Evolutionary conservation across 257 asterid species (phyloP), one percentile per base, ranked within the genome.

Genomic region (Solanum acaule): DNA sequence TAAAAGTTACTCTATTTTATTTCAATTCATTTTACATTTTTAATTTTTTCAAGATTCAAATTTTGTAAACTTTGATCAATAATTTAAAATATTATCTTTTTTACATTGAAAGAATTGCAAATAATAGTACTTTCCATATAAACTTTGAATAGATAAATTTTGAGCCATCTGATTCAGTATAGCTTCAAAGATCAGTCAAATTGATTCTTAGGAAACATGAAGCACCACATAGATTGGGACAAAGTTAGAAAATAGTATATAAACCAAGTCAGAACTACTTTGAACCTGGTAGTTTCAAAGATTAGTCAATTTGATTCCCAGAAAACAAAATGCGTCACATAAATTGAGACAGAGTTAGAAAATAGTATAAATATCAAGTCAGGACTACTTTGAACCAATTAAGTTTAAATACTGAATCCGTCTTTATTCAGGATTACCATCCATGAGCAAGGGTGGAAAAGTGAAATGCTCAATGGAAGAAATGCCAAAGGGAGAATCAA

Each of bases 391-490:
- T 27, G 27, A 22, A 35, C 10, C 37, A 5, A 40, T 27, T 2
- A 67, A 40, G 5, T 63, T 35, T 71, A 42, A 42, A 23, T 49
- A 7, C 0, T 86, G 10, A 31, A 67, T 68, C 18, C 4, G 14
- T 10, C 8, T 8, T 71, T 12, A 12, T 65, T 35, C 79, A 90
- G 98, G 96, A 22, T 87, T 96, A 91, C 97, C 98, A 83, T 89
- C 93, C n/a, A 56, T 95, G 92, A 61, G 91, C 34, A 93, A 89
- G 92, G 76, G 71, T 91, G 98, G 94, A 31, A 94, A 88, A 87
- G 94, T 94, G 92, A 94, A 91, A 87, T 94, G 99, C 87, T 94
- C 98, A 42, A 29, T 84, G 88, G 97, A 93, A 71, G 96, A 83
- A 12, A 95, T 93, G 90, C 14, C 92, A 22, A 82, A 71, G 6